Evolutionary conservation across 1,284 basidiomycete genomes (phyloP), one percentile per base, ranked within the genome.

Genomic region (Malassezia japonica): DNA sequence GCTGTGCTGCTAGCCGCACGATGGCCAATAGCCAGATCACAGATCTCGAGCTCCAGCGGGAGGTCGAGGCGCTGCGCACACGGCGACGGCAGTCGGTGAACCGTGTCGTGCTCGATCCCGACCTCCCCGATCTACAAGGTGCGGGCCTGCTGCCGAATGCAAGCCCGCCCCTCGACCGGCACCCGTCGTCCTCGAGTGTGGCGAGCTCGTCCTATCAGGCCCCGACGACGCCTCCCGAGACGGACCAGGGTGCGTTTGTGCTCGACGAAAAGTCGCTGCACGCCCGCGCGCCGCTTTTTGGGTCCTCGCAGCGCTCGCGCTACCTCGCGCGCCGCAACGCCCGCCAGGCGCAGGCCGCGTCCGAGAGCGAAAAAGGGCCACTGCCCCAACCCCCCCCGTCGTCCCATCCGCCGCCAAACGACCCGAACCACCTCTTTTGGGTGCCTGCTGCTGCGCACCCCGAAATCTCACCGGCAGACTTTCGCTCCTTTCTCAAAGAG

Each of bases 381-480:
- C 40, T 29, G 20, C 24, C 40, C 9, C 16, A 42, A 6, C 40
- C 24, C 8, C 28, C 28, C 28, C 10, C 10, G 10, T 29, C 28
- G 9, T 8, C 38, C 25, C 7, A 29, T 24, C n/a, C 49, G 44
- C 10, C 35, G 44, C 62, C 65, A 25, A 55, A 57, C 28, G 65
- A 65, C 38, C 64, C 67, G 6, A 55, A 55, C 20, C 61, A 87
- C 74, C 81, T 95, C 55, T 96, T 95, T 78, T 98, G 92, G 92
- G 88, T 98, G 15, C 92, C 92, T 33, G 92, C 92, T 13, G 82
- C 85, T 49, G 78, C 95, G 20, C 92, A 98, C 72, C 94, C 92
- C 18, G 92, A 98, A 77, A 86, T 98, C 69, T 92, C 91, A 1
- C 94, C 94, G 9, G 83, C 83, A 45, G 89, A 96, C 75, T 98